phyloP scores from a whole-genome alignment of 352 stramenopile genomes.

The Phytopythium sindhum region DNA sequence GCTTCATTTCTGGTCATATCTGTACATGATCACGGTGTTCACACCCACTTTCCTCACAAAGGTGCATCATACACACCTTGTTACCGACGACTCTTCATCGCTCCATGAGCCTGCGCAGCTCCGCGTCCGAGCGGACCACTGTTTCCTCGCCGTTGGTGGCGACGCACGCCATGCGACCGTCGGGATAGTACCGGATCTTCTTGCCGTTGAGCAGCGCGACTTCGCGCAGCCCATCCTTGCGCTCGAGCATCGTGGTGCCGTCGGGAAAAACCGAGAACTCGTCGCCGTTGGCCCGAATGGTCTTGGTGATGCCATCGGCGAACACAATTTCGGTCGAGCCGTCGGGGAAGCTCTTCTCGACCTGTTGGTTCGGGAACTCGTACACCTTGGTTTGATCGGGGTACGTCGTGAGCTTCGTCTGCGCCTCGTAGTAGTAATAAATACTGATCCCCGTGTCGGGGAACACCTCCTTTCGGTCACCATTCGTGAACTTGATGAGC shows the following conservation, averaged over 20 bases:
- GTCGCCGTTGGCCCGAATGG: slow-evolving; percentile 65
- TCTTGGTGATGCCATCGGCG: slow-evolving; percentile 92
- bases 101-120: slow-evolving; percentile 60
- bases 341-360: slow-evolving; percentile 92
- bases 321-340: slow-evolving; percentile 95
- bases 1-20: not conserved
- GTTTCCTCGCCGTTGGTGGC: slow-evolving; percentile 41
- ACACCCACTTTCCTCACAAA: not conserved
- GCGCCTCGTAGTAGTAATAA: slow-evolving; percentile 92
- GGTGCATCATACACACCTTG: not conserved
- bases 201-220: slow-evolving; percentile 75
- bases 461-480: slow-evolving; percentile 93
- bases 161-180: slow-evolving; percentile 68
- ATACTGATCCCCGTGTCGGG: slow-evolving; percentile 86
- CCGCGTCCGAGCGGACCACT: slow-evolving; percentile 55
- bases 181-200: slow-evolving; percentile 68
- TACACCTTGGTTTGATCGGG: slow-evolving; percentile 94
- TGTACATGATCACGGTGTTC: not conserved
- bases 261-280: slow-evolving; percentile 83
- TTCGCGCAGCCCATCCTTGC: slow-evolving; percentile 61
- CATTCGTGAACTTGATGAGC: slow-evolving; percentile 93
- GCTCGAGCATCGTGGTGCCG: slow-evolving; percentile 79
- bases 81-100: slow-evolving; percentile 3
- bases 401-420: slow-evolving; percentile 94
- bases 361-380: slow-evolving; percentile 95